Conservation (phyloP, 1,284 basidiomycete genomes). For the Fistulina hepatica region DNA sequence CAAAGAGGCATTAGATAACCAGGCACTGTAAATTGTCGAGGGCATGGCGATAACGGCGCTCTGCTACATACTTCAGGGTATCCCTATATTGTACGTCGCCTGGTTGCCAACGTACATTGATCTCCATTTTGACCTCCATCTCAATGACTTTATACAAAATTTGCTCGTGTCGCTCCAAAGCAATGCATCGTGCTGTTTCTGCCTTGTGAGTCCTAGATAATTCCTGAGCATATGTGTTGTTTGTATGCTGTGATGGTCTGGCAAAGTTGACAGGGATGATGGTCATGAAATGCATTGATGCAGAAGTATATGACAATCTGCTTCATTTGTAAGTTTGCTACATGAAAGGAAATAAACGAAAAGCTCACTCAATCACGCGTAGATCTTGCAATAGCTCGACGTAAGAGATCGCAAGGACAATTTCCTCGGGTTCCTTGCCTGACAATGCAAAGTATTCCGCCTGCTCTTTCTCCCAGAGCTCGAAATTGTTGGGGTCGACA, state of each 20-base stretch:
- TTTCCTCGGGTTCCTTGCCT: slow-evolving; percentile 16
- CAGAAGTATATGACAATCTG: slow-evolving; percentile 3
- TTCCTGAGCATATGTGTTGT: too few relatives aligned
- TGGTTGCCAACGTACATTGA: not conserved
- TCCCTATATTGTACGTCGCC: not conserved
- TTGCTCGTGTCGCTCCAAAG: not conserved
- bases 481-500: slow-evolving; percentile 8
- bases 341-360: not conserved
- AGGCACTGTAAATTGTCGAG: not conserved
- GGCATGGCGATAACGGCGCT: not conserved
- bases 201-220: too few relatives aligned
- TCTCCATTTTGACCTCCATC: not conserved
- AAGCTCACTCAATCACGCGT: slow-evolving; percentile 11
- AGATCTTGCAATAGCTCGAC: slow-evolving; percentile 15
- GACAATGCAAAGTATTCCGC: slow-evolving; percentile 14
- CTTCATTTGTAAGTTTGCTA: not conserved
- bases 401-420: slow-evolving; percentile 16
- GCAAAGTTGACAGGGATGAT: not conserved
- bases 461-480: slow-evolving; percentile 14
- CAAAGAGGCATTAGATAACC: not conserved
- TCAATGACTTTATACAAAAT: not conserved
- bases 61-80: not conserved
- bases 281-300: slow-evolving; percentile 3
- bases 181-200: not conserved
- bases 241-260: too few relatives aligned